Base-by-base conservation (phyloP, 2,329 filamentous ascomycete species). In the Acarospora socialis region DNA sequence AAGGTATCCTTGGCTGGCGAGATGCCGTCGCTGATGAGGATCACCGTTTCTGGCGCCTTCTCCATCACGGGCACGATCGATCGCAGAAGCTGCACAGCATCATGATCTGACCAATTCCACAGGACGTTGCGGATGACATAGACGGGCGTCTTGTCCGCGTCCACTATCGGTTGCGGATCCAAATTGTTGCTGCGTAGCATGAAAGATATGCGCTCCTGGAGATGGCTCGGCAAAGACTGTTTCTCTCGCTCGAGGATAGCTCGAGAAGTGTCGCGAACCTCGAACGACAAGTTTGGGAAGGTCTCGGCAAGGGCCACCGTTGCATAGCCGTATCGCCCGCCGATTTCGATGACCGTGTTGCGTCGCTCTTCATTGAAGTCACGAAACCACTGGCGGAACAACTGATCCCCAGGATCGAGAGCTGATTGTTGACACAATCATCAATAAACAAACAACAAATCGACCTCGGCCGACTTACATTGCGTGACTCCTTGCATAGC, bases 401-500 rank as follows among this genome's bases (percentile, higher is more conserved):
- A 20, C 5, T 6, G 24, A 20, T 41, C 32, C 9, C 39, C 39
- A 16, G 39, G 37, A 28, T 41, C 39, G n/a, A 39, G 35, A 15
- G 17, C 37, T 39, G 22, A 13, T 9, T 22, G 16, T 17, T 19
- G 25, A 23, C n/a, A 8, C 21, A 23, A n/a, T 23, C 8, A 8
- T 8, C 21, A 23, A n/a, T 23, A n/a, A 23, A 23, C 17, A 13
- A 30, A 18, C 13, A 30, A 22, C 7, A 30, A 6, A 10, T 13
- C 9, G 30, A 10, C 15, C 3, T 4, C 3, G 8, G 24, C 15
- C 12, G 5, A 32, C 34, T 26, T 39, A 43, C 41, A 21, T 26
- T 41, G 8, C 5, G 40, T 12, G 2, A 43, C 41, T 4, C 41
- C 29, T 20, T 37, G 26, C 41, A 43, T 43, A 5, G 37, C 41